These are phyloP conservation scores for Sugiyamaella chiloensis DNA, from an alignment of 805 yeast genomes.

Conservation along the genomic window DNA sequence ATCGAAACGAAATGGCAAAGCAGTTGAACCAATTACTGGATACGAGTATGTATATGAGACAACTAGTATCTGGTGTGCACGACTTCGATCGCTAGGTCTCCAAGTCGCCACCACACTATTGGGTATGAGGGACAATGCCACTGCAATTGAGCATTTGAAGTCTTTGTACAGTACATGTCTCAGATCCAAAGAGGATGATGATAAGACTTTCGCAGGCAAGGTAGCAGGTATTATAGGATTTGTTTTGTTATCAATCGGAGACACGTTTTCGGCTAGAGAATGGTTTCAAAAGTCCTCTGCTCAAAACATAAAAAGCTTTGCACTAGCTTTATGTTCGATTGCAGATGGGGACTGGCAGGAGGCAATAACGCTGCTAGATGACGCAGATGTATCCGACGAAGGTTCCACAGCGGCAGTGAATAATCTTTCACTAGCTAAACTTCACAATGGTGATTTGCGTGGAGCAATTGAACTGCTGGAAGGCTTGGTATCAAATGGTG, in stretches of 20 bases:
- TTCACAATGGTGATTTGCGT: slow-evolving; percentile 28
- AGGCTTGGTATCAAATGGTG: slow-evolving; percentile 11
- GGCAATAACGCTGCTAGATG: slow-evolving; percentile 11
- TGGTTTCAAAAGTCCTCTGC: slow-evolving; percentile 24
- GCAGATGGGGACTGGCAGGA: slow-evolving; percentile 30
- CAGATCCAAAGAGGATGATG: neutral
- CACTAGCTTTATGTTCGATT: slow-evolving; percentile 23
- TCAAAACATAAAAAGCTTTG: neutral
- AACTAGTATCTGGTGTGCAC: slow-evolving; percentile 20
- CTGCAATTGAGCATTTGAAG: slow-evolving; percentile 33
- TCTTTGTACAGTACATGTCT: slow-evolving; percentile 17
- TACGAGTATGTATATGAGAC: neutral
- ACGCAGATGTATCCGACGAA: neutral
- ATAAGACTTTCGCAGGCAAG: slow-evolving; percentile 4
- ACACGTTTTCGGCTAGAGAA: slow-evolving; percentile 30
- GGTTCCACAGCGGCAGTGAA: slow-evolving; percentile 9
- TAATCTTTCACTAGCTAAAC: slow-evolving; percentile 22
- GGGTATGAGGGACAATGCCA: slow-evolving; percentile 31
- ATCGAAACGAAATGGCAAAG: neutral
- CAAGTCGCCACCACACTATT: slow-evolving; percentile 33
- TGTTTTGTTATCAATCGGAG: slow-evolving; percentile 29
- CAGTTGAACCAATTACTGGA: neutral
- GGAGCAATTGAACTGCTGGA: slow-evolving; percentile 25
- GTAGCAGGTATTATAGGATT: slow-evolving; percentile 24
- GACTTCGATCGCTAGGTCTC: slow-evolving; percentile 31